These are phyloP conservation scores for Akanthomyces muscarius DNA, from an alignment of 2,329 filamentous ascomycete genomes.

Conservation along the genomic window DNA sequence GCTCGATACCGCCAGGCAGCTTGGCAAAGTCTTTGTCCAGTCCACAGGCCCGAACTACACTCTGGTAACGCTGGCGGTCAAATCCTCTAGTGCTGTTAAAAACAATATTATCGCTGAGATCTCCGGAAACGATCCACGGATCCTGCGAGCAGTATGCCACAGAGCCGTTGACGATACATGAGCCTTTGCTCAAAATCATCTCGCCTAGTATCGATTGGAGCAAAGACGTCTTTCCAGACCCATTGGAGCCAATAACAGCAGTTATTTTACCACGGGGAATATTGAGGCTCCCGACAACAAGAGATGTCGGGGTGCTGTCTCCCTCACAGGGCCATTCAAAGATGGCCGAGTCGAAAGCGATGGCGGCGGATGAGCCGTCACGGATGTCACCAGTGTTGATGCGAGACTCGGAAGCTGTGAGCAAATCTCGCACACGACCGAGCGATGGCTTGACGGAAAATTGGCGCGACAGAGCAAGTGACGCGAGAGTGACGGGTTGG, in stretches of 20 bases:
- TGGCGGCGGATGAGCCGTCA: background rate
- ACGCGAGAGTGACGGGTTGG: conserved; percentile 9
- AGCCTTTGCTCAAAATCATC: background rate
- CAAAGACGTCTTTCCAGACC: conserved; percentile 10
- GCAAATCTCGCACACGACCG: background rate
- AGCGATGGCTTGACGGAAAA: conserved; percentile 5
- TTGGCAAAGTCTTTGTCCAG: conserved; percentile 11
- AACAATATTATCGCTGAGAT: conserved; percentile 6
- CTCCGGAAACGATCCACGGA: conserved; percentile 5
- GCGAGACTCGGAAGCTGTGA: conserved; percentile 2
- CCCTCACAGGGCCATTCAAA: conserved; percentile 9
- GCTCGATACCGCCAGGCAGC: background rate
- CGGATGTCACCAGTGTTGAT: background rate
- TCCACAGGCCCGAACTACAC: background rate
- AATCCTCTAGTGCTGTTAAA: conserved; percentile 10
- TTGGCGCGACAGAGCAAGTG: conserved; percentile 3
- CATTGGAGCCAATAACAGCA: conserved; percentile 6
- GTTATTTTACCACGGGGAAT: background rate
- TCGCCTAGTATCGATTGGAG: conserved; percentile 13
- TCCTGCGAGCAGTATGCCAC: conserved; percentile 13
- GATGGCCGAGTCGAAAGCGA: background rate
- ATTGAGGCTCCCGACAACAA: background rate
- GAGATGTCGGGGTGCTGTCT: background rate
- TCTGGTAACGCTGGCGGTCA: background rate
- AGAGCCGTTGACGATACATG: conserved; percentile 1